Base-by-base conservation (phyloP, 306 rosid species). In the Lotus japonicus region DNA sequence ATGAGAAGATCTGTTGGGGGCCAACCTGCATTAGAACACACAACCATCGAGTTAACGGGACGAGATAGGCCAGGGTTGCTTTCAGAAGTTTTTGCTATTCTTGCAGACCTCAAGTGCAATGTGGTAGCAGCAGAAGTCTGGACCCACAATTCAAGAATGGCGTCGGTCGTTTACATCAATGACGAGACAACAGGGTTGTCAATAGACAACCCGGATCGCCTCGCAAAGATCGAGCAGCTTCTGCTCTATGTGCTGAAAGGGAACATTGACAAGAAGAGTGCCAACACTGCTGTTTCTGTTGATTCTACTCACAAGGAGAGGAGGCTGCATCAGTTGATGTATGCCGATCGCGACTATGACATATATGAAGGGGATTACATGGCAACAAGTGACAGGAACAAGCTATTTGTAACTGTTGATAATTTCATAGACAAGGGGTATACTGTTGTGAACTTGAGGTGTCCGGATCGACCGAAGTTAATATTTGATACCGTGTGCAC, bases 71-170 rank as follows among this genome's bases (percentile, higher is more conserved):
- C 95, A 31, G 99, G 99, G 57, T 66, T 94, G 76, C 97, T 94
- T 39, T 94, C 99, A 9, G 99, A 94, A 84, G 87, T 94, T 61
- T 94, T 94, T 50, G 99, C 99, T n/a, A 88, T 94, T 72, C 92
- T 94, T 15, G 70, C 96, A 23, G 89, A 94, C 80, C 97, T 88
- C 67, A 90, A 88, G 81, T 94, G 99, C 81, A 94, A 94, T 42
- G 99, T 94, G 80, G 96, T 88, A 28, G 95, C 99, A 0, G 97
- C 95, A 11, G 99, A 94, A 84, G 97, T 94, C 6, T 94, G 99
- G 99, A 94, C 99, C 13, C 99, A 94, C 83, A 94, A 94, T 74
- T 81, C 96, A 17, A 86, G 99, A 82, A 88, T 94, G 97, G 97
- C 99, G 1, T 94, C 99, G 0, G 97, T 94, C 53, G 96, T 90